Base-by-base conservation (phyloP, 129 eudicot species). In the Chrysanthemum seticuspe region DNA sequence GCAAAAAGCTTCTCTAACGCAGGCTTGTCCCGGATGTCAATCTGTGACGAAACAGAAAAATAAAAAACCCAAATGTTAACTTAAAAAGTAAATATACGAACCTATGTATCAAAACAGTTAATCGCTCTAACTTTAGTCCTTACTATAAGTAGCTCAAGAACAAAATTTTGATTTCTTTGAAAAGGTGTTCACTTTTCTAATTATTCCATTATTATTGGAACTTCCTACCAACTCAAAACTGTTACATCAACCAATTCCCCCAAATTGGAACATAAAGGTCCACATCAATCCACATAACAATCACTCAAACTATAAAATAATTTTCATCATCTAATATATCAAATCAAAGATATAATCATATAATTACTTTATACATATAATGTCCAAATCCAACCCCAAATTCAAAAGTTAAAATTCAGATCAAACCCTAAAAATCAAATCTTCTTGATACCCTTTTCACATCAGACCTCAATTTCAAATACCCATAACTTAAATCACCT, bases 21-120 rank as follows among this genome's bases (percentile, higher is more conserved):
- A 50, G 87, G 81, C 85, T 83, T 94, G 81, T 90, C 85, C 81
- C 98, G 85, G 64, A 94, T 88, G 82, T 94, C 98, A 15, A 86
- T 80, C 98, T 94, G 86, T 81, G 83, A 40, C 10, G 25, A 69
- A 59, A 77, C 63, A 59, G 63, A 53, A 27, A 10, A 56, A 45
- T 19, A 15, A 25, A 40, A 59, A 15, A 68, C 34, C 8, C 16
- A 63, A 53, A 50, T 2, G 27, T 76, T 29, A 76, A 68, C 56
- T 29, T 57, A 34, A n/a, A 6, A 12, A 15, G 47, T 9, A 10
- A 12, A 14, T 75, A 9, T 7, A 55, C 65, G 13, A 65, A 34
- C 44, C 44, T 2, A 27, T 2, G 31, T 2, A 2, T 57, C 47
- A 4, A 67, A 58, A 57, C 49, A 19, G 31, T 29, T 62, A 11